Base-by-base conservation (phyloP, 192 early-diverging fungal species). In the Coemansia sp. region DNA sequence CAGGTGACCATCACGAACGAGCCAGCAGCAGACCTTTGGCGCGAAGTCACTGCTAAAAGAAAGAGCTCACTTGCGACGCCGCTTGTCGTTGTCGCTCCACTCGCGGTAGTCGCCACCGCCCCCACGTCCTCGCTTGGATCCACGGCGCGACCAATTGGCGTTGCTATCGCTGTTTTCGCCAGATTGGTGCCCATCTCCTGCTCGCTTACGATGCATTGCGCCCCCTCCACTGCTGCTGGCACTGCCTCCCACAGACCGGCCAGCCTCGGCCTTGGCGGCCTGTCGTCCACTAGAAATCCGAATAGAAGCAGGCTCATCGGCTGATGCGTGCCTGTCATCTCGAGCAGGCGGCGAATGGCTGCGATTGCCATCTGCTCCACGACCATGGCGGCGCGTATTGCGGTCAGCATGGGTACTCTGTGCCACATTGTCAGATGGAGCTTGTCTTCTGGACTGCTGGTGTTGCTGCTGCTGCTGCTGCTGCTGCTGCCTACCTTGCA, bases 11-110 rank as follows among this genome's bases (percentile, higher is more conserved):
- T 26, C 23, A 23, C 11, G 48, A 50, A 50, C n/a, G n/a, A 50
- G 48, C 3, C 2, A 11, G 9, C 20, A 18, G 46, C 38, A 8
- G 43, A 31, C 45, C 26, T 37, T 65, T 65, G 35, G 21, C 31
- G 1, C 31, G 4, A 31, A 31, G 31, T 4, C 31, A 1, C 31
- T 31, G 31, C 31, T 31, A 38, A 16, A 36, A 59, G 34, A 59
- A 59, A 59, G 23, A 13, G 16, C 7, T 43, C 64, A 74, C 39
- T 62, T 67, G 35, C 73, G 61, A 57, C 55, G 59, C 4, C 69
- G 65, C 64, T 68, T 74, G 66, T 64, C 66, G 6, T 26, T 14
- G 11, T 66, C 66, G 37, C 71, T 65, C 69, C 66, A 63, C 24
- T 81, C 68, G 42, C 62, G 72, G 4, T 37, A n/a, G 14, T 73